Evolutionary conservation across 495 filamentous ascomycete species (phyloP), one percentile per base, ranked within the genome.

Genomic region (Podospora bellae-mahoneyi): DNA sequence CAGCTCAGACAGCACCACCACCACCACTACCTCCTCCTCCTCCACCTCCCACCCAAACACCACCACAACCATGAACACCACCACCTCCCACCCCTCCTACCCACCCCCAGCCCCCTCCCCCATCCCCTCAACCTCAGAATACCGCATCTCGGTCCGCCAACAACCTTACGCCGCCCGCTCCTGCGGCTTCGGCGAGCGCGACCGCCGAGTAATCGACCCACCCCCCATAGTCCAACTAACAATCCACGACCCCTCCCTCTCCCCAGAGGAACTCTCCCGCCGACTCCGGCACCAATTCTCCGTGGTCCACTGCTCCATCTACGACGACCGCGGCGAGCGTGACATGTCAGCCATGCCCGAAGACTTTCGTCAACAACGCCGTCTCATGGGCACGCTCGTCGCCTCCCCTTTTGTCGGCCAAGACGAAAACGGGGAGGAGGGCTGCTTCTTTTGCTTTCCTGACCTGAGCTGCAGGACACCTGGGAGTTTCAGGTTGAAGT

Each of bases 381-480:
- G 91, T 60, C 75, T 94, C 55, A 93, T 92, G 89, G 91, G 91
- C 30, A 92, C 90, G 15, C 77, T 94, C 26, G 91, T 93, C 64
- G 82, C 92, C 68, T 86, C 87, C 44, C 85, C 94, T 65, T 90
- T 94, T 75, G 83, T 92, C 30, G 86, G 90, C 26, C 78, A 83
- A 23, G 87, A 91, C 73, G 88, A 90, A 76, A 80, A 86, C 65
- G 84, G 85, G 64, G 74, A 87, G 64, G 87, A 91, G 62, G 90
- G 90, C 5, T 91, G 88, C 76, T 99, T 98, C 81, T 99, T 97
- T 79, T 92, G 92, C 69, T 99, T 99, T 74, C 91, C 93, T 0
- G 95, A 99, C 76, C 86, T 99, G 5, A 96, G 92, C 7, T 94
- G 96, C 70, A 89, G 95, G 19, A 93, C 91, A 1, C 91, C 92